Evolutionary conservation across 768 basidiomycete genomes (phyloP), one percentile per base, ranked within the genome.

Genomic region (Rhodotorula graminis): DNA sequence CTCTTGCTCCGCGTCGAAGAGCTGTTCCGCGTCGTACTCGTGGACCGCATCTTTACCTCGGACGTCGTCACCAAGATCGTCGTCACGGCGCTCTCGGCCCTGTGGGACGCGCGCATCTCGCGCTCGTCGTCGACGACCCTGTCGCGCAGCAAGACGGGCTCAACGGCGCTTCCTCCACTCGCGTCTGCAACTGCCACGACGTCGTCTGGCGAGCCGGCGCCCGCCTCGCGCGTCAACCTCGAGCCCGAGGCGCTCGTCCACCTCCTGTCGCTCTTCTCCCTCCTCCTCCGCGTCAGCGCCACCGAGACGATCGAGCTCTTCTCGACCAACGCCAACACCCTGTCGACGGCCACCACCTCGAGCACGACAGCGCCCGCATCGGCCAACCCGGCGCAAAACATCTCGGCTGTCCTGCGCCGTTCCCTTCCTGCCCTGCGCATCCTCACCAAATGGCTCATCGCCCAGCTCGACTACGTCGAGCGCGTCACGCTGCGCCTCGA

Each of bases 401-500:
- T 99, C 78, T 90, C 90, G 3, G 93, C 93, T 2, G 85, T 86
- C 21, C 89, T 97, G 72, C 85, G 95, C 61, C 86, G 96, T 42
- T 89, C 90, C 11, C 83, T 98, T 12, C 93, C 93, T 10, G 89
- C 91, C 12, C 82, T 98, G 47, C 87, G 95, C 29, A 88, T 97
- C 67, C 87, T 89, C 10, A 88, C 88, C 78, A 94, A 93, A 80
- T 99, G 96, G 96, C 80, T 97, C 21, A 83, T 85, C 44, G 87
- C 87, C 9, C 92, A 97, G 79, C 81, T 87, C 76, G 86, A 86
- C 71, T 90, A 91, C 74, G 79, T 92, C 33, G 77, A 82, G 52
- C 85, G 87, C 1, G 58, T 73, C 44, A 59, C 68, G 27, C 66
- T 58, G 14, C 61, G 75, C 11, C 47, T 76, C 8, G 64, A 52